Percentiles rank a stretch among this genome's conserved stretches.
Evolutionary conservation across 2,329 filamentous ascomycete genomes (phyloP).

Genomic region (Fusarium sp.): DNA sequence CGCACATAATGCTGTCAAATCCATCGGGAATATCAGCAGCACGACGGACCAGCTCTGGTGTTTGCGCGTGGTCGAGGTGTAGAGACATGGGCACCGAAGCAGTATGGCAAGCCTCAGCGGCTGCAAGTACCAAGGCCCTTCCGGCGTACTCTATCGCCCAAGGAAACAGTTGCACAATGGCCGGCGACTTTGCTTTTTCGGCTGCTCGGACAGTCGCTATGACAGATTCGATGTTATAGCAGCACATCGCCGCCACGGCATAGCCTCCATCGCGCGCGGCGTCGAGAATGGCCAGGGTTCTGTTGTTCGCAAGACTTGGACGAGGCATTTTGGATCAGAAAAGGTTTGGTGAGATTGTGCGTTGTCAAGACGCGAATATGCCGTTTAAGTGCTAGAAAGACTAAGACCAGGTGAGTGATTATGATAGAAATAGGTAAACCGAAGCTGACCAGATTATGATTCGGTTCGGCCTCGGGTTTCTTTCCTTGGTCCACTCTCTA

Average conservation of each 20-base stretch:
- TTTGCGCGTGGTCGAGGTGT: constrained; percentile 78
- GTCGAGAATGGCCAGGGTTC: neutral
- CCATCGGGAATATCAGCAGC: constrained; percentile 59
- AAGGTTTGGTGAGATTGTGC: no score
- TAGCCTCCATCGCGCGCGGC: constrained; percentile 55
- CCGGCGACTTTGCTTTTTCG: constrained; percentile 73
- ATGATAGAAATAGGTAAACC: no score
- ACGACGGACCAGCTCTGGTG: constrained; percentile 69
- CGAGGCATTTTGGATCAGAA: no score
- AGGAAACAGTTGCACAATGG: constrained; percentile 80
- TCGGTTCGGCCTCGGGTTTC: no score
- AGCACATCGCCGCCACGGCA: constrained; percentile 63
- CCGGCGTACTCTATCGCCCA: constrained; percentile 76
- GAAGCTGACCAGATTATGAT: no score
- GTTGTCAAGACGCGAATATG: no score
- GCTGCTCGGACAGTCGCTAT: constrained; percentile 77
- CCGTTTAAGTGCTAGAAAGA: no score
- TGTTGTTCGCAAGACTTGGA: no score
- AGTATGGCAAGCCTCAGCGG: constrained; percentile 66
- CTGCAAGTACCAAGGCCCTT: constrained; percentile 67
- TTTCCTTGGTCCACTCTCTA: no score
- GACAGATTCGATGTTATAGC: constrained; percentile 80
- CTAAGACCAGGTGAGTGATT: no score
- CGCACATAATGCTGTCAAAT: constrained; percentile 6
- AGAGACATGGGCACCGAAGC: constrained; percentile 72